Conservation (phyloP, 2,329 filamentous ascomycete genomes). For the Tympanopsis confertula region DNA sequence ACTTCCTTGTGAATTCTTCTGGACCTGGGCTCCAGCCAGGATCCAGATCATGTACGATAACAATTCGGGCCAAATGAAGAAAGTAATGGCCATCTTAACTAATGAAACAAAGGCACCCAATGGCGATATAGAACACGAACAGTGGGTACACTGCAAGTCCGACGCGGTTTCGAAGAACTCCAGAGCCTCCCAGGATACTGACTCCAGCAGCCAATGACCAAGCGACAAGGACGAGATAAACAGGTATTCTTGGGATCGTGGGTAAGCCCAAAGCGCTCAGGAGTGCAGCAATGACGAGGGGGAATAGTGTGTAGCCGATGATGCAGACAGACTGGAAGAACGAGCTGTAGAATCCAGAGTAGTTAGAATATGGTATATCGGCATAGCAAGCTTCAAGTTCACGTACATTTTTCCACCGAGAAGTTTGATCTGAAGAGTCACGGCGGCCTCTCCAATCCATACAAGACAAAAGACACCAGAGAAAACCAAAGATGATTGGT, state of each 20-base stretch:
- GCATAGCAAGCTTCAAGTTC: too few relatives aligned
- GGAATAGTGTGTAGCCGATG: constrained; percentile 96
- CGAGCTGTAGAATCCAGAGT: constrained; percentile 44
- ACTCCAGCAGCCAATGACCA: constrained; percentile 95
- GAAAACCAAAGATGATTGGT: constrained; percentile 83
- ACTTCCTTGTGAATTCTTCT: too few relatives aligned
- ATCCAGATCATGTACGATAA: too few relatives aligned
- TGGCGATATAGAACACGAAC: constrained; percentile 84
- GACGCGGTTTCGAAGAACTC: constrained; percentile 88
- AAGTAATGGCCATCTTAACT: too few relatives aligned
- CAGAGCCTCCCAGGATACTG: constrained; percentile 89
- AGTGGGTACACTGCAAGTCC: constrained; percentile 89
- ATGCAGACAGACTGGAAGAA: constrained; percentile 97
- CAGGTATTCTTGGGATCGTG: constrained; percentile 72
- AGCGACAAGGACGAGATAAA: constrained; percentile 76
- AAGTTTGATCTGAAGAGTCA: constrained; percentile 95
- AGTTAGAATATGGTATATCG: not conserved
- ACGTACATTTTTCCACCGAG: constrained; percentile 93
- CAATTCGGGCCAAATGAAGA: too few relatives aligned
- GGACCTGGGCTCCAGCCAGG: too few relatives aligned
- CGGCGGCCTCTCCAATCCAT: constrained; percentile 91
- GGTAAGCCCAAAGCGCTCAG: constrained; percentile 74
- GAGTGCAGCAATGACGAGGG: constrained; percentile 81
- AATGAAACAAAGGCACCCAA: constrained; percentile 95
- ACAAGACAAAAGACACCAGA: constrained; percentile 93